Base-by-base conservation (phyloP, 306 rosid species). In the Ziziphus jujuba region DNA sequence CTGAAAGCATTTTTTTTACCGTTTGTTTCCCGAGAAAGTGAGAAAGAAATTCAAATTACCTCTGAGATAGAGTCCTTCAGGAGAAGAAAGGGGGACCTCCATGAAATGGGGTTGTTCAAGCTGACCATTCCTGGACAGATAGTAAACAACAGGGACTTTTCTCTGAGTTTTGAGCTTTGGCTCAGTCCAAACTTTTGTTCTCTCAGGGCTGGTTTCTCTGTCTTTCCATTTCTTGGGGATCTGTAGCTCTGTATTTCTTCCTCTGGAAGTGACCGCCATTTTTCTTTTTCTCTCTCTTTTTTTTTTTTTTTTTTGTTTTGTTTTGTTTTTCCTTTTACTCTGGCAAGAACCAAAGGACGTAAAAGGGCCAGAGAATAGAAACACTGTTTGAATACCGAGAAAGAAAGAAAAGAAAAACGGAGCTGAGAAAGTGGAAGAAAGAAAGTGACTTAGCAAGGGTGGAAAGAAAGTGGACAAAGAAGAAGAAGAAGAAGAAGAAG, bases 61-160 rank as follows among this genome's bases (percentile, higher is more conserved):
- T 79, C 75, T 73, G 82, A 93, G 99, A 71, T 81, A 78, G 81
- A 93, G 97, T 7, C 97, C 99, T 31, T 89, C 90, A 25, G 97
- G 75, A 0, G 96, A 86, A 38, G 99, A 83, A 69, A 90, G 97
- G 66, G 91, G 78, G 61, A 93, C 96, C 68, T 93, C 98, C 90
- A 93, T 90, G 97, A 86, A 93, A 65, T 93, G 98, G 4, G 98
- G 98, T 68, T 93, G 98, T 43, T 93, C 95, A 17, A 93, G 97
- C 57, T 84, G 95, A 78, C 98, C 98, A 63, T 86, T 93, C 9
- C 91, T 72, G 72, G 95, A 81, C 49, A 93, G 84, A 34, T 93
- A 93, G 86, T 93, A 93, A 59, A 93, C 96, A 54, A 93, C 97
- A 19, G 98, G 82, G 58, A 86, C 90, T 64, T 76, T 90, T 55